Evolutionary conservation across 345 rosid species (phyloP), one percentile per base, ranked within the genome.

Genomic region (Aurinia saxatilis): DNA sequence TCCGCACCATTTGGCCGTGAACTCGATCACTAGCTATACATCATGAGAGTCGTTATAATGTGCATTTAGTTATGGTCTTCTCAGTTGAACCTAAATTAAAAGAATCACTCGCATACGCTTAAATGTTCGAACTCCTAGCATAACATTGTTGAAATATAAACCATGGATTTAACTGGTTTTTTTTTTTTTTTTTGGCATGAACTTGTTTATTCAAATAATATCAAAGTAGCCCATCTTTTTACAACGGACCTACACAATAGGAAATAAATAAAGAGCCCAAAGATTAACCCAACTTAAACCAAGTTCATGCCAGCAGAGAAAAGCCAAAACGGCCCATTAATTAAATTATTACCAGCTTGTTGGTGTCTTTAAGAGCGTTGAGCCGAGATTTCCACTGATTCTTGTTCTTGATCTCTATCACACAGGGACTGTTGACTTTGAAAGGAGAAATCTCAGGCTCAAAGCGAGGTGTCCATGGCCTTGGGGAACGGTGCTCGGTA

Each of bases 1-100:
- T 40, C 90, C 88, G 6, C 96, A 88, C 95, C 96, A 86, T 8
- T 75, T 74, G 3, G 95, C 90, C 10, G 95, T 73, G 79, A 86
- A 92, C 70, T 85, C 77, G 33, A 85, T 63, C 58, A 85, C 96
- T 77, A 80, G 18, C 98, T 87, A 14, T 39, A 66, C 1, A 38
- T 29, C n/a, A 60, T 2, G 16, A 29, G 13, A 44, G 52, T 5
- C 15, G 31, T n/a, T n/a, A n/a, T n/a, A n/a, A 21, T 56, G 19
- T 56, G 12, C 13, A 42, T 33, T n/a, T 35, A 39, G 30, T 27
- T 27, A 6, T 16, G 8, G n/a, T 44, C 7, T 12, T 6, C 16
- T 30, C 18, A 27, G 30, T 27, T 27, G 5, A 27, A 5, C 30
- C 25, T 21, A 21, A n/a, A n/a, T n/a, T n/a, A n/a, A n/a, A n/a